Evolutionary conservation across 371 early-diverging fungal species (phyloP).

Genomic region (Haplosporangium sp.): DNA sequence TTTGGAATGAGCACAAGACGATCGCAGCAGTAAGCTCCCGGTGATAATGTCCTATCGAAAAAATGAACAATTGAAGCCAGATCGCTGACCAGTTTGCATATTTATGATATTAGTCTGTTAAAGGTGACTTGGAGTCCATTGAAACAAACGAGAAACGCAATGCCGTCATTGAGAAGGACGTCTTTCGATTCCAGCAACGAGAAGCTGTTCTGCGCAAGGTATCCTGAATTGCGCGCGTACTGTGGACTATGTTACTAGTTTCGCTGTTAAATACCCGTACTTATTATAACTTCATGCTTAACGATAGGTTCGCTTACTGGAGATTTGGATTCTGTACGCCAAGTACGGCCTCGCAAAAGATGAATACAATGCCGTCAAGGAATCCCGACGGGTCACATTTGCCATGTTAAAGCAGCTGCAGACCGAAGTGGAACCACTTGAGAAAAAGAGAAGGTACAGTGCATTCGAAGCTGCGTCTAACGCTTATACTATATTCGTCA

Average conservation of each 20-base stretch:
- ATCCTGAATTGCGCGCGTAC: background rate
- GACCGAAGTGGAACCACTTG: constrained; percentile 59
- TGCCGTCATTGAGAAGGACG: constrained; percentile 76
- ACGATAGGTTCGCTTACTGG: constrained; percentile 58
- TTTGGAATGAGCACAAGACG: constrained; percentile 71
- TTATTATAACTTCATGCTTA: background rate
- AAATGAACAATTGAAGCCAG: background rate
- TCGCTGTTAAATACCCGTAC: background rate
- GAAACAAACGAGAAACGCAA: constrained; percentile 69
- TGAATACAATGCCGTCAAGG: constrained; percentile 64
- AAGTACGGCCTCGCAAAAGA: constrained; percentile 71
- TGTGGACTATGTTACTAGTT: no score
- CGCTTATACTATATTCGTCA: background rate
- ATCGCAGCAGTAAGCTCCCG: constrained; percentile 57
- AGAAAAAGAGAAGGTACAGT: constrained; percentile 48
- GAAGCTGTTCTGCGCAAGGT: constrained; percentile 55
- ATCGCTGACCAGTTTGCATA: background rate
- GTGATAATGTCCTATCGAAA: background rate
- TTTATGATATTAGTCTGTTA: constrained; percentile 56
- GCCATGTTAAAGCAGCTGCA: constrained; percentile 54
- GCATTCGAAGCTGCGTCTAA: background rate
- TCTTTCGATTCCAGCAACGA: constrained; percentile 77
- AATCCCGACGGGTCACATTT: constrained; percentile 54
- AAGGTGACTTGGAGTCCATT: constrained; percentile 65
- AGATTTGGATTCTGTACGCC: constrained; percentile 72